Conservation (phyloP, 2,329 filamentous ascomycete genomes). For the Atkinsonella texensis region DNA sequence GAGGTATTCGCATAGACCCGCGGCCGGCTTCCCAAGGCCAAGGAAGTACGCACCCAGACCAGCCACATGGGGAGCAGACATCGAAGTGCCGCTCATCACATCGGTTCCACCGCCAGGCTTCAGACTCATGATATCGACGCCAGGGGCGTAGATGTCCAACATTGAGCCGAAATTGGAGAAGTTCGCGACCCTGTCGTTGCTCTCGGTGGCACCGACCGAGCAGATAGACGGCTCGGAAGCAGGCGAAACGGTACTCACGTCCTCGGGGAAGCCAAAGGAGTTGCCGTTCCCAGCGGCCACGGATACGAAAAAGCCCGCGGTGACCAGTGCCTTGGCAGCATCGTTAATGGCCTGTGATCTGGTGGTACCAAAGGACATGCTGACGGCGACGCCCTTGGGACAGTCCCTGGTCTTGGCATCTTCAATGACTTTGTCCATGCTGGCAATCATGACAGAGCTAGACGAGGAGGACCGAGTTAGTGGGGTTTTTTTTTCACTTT, state of each 20-base stretch:
- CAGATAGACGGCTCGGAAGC: slow-evolving; percentile 12
- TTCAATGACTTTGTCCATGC: slow-evolving; percentile 26
- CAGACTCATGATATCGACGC: slow-evolving; percentile 28
- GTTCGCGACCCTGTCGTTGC: slow-evolving; percentile 21
- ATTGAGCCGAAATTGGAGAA: slow-evolving; percentile 32
- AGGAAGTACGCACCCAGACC: background rate
- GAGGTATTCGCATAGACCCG: background rate
- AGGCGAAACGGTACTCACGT: slow-evolving; percentile 10
- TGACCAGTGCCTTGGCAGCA: slow-evolving; percentile 24
- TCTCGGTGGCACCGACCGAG: slow-evolving; percentile 10
- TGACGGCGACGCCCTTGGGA: slow-evolving; percentile 31
- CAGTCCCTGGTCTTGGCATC: slow-evolving; percentile 23
- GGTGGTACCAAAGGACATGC: slow-evolving; percentile 27
- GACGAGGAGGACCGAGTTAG: slow-evolving; percentile 4
- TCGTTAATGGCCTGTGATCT: slow-evolving; percentile 26
- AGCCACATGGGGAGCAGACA: background rate
- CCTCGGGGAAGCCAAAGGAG: background rate
- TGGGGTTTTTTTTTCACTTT: no score
- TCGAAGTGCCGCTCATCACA: background rate
- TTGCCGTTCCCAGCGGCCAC: slow-evolving; percentile 37
- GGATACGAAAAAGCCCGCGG: slow-evolving; percentile 32
- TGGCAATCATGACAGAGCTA: slow-evolving; percentile 25
- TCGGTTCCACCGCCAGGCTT: slow-evolving; percentile 27
- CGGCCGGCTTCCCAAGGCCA: background rate
- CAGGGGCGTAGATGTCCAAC: slow-evolving; percentile 36